Percentiles rank a stretch among this genome's conserved stretches.
Evolutionary conservation across 306 rosid species (phyloP).

Genomic region (Canavalia ensiformis): DNA sequence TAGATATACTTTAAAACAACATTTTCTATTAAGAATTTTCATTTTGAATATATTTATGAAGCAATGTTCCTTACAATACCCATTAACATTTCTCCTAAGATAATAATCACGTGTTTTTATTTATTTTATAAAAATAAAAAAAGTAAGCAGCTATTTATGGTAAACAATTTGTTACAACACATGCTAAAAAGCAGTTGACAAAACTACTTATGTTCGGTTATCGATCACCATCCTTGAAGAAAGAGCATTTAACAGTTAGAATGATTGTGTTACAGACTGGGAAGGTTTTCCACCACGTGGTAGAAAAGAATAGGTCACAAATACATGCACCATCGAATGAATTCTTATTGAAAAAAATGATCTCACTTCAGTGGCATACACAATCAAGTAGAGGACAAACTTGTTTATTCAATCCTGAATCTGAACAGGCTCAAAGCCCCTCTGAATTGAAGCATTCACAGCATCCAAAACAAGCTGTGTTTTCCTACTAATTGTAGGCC

Average conservation of each 20-base stretch:
- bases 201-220: not conserved
- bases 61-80: no score
- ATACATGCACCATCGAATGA: not conserved
- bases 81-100: no score
- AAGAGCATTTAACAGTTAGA: not conserved
- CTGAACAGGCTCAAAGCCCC: conserved; percentile 62
- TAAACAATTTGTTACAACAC: no score
- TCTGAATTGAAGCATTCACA: conserved; percentile 71
- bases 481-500: conserved; percentile 74
- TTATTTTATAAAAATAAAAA: no score
- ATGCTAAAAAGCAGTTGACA: no score
- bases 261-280: not conserved
- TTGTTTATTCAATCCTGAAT: conserved; percentile 42
- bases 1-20: no score
- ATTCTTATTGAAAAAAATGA: conserved; percentile 18
- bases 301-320: conserved; percentile 29
- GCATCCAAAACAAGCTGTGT: conserved; percentile 76
- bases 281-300: not conserved
- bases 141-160: no score
- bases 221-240: not conserved
- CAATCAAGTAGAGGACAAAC: not conserved
- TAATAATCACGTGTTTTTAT: no score
- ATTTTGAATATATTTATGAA: no score
- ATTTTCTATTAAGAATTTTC: no score
- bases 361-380: not conserved